phyloP scores from a whole-genome alignment of 2,329 filamentous ascomycete genomes.

The Stagonosporopsis vannaccii region DNA sequence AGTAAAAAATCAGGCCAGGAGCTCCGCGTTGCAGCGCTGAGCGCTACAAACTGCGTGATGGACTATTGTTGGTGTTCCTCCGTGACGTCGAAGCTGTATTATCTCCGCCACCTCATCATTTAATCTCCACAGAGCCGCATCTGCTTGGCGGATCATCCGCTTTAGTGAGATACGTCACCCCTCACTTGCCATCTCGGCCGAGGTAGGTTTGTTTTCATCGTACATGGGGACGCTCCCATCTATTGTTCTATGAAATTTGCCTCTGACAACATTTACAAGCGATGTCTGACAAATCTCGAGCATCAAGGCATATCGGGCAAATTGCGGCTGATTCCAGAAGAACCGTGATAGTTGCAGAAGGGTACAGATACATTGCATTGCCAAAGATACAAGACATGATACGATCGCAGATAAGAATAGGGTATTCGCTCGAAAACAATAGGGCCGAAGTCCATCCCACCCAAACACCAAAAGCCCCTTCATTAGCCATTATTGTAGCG shows the following conservation, averaged over 20 bases:
- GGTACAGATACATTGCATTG: background rate
- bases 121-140: slow-evolving; percentile 1
- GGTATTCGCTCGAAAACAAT: slow-evolving; percentile 16
- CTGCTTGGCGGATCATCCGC: slow-evolving; percentile 11
- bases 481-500: slow-evolving; percentile 6
- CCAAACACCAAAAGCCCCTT: slow-evolving; percentile 1
- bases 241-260: background rate
- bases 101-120: slow-evolving; percentile 8
- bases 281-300: background rate
- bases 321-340: background rate
- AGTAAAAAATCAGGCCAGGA: too few relatives aligned
- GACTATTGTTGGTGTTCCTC: background rate
- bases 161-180: slow-evolving; percentile 7
- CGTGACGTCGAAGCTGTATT: background rate
- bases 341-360: background rate
- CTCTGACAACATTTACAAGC: background rate
- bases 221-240: too few relatives aligned
- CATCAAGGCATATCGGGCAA: background rate
- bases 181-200: slow-evolving; percentile 5
- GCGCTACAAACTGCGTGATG: background rate
- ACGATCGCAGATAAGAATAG: slow-evolving; percentile 9
- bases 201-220: background rate
- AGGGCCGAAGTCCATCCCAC: background rate
- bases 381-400: background rate
- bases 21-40: background rate